Base-by-base conservation (phyloP, 495 filamentous ascomycete genomes). In the Penicillium verhagenii region DNA sequence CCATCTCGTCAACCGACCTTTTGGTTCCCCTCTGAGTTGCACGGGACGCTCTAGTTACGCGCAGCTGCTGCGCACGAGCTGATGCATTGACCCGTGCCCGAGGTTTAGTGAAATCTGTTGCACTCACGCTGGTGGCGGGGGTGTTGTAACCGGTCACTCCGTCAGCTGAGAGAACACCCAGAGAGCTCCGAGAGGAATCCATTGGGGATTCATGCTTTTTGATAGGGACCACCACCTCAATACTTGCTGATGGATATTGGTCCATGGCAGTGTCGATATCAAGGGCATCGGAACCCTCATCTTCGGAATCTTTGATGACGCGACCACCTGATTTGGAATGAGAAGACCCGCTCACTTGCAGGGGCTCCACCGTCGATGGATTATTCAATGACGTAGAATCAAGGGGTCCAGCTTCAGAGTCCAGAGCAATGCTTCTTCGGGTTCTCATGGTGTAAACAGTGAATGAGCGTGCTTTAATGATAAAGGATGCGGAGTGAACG, bases 51-150 rank as follows among this genome's bases (percentile, higher is more conserved):
- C 66, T 56, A 59, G 66, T 79, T 10, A 68, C 64, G 23, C 72
- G 78, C 23, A 82, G 57, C 35, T 71, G 66, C 45, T 60, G 65
- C 1, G 72, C 75, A 29, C 76, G 72, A 23, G 64, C 61, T 31
- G 75, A 68, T 29, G 74, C 71, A 63, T 67, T 77, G 18, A 77
- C 63, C 29, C 68, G 61, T 6, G 63, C 61, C 28, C 62, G 66
- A 6, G 63, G 23, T 16, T 63, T 39, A 43, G 68, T 70, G 11
- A 38, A 53, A 23, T 73, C 61, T 3, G 72, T 67, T 51, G 88
- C 88, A 4, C 76, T 72, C 54, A 82, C 78, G 65, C 89, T 94
- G 11, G 91, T 96, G 19, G 83, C 86, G 8, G 90, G 90, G 4
- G 91, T 96, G 38, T 84, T 84, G 60, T 82, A 85, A 24, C 82